Conservation (phyloP, 2,329 filamentous ascomycete genomes). For the Ophiocordyceps camponoti-floridani region DNA sequence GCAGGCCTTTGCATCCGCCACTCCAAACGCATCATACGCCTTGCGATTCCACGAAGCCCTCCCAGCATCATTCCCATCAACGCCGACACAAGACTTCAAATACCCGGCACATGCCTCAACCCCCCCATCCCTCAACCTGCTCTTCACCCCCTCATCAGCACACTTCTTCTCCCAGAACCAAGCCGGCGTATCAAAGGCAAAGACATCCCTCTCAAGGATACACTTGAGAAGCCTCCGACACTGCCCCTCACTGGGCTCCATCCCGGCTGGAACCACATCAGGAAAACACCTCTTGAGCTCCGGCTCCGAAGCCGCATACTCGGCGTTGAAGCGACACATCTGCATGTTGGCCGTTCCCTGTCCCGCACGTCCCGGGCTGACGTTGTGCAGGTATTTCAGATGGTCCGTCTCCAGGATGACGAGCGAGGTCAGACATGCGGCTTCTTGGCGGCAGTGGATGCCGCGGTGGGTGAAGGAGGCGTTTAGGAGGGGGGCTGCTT, state of each 20-base stretch:
- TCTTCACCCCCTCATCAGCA: constrained; percentile 10
- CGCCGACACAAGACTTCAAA: constrained; percentile 31
- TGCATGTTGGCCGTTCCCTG: constrained; percentile 52
- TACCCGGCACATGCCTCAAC: constrained; percentile 21
- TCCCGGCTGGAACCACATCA: constrained; percentile 12
- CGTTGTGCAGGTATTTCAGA: constrained; percentile 56
- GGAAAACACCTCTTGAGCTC: constrained; percentile 12
- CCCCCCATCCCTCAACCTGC: constrained; percentile 15
- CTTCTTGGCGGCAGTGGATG: constrained; percentile 35
- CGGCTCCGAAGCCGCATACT: constrained; percentile 24
- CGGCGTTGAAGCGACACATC: constrained; percentile 21
- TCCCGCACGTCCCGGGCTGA: constrained; percentile 35
- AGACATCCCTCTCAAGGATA: constrained; percentile 33
- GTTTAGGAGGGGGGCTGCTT: constrained; percentile 40
- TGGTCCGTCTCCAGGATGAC: constrained; percentile 54
- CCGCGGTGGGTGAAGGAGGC: constrained; percentile 37
- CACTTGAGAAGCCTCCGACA: constrained; percentile 19
- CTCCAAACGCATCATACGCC: neutral
- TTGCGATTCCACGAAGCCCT: neutral
- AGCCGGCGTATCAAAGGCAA: constrained; percentile 25
- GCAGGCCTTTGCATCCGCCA: neutral
- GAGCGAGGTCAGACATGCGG: constrained; percentile 52
- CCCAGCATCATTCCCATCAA: constrained; percentile 5
- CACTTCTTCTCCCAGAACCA: constrained; percentile 34
- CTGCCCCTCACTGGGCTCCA: constrained; percentile 1